These are phyloP conservation scores for Drechslerella coelobrocha DNA, from an alignment of 2,329 filamentous ascomycete genomes.

Conservation along the genomic window DNA sequence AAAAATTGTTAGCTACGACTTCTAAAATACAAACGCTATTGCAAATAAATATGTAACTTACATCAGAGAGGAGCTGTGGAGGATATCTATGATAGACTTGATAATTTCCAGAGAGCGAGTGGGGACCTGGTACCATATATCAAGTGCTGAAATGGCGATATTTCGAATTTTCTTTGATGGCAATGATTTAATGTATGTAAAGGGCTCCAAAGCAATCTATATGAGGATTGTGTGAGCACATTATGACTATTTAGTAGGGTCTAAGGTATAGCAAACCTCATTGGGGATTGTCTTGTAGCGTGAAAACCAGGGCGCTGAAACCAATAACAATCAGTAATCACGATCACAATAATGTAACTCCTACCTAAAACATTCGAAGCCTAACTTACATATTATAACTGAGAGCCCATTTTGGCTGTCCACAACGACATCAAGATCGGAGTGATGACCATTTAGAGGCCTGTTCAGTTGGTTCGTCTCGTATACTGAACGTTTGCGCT, in stretches of 20 bases:
- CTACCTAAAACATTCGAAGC: too few species aligned
- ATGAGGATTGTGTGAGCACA: not conserved
- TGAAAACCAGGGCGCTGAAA: too few species aligned
- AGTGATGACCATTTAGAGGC: too few species aligned
- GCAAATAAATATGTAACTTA: not conserved
- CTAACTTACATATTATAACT: too few species aligned
- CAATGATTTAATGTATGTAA: not conserved
- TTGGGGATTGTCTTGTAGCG: not conserved
- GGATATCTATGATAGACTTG: not conserved
- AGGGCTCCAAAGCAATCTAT: constrained; percentile 13
- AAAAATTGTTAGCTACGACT: not conserved
- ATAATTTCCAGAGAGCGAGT: not conserved
- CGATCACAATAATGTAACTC: too few species aligned
- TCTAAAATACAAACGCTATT: not conserved
- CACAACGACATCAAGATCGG: too few species aligned
- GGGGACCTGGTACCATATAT: constrained; percentile 2
- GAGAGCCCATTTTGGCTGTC: too few species aligned
- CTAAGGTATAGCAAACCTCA: not conserved
- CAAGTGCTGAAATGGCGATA: not conserved
- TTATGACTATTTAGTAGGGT: not conserved
- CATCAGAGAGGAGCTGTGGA: constrained; percentile 5
- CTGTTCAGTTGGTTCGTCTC: too few species aligned
- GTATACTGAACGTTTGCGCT: too few species aligned
- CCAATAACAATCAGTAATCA: too few species aligned
- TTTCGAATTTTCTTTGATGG: constrained; percentile 8